Percentiles rank a stretch among this genome's conserved stretches.
phyloP scores from a whole-genome alignment of 768 basidiomycete genomes.

The Rhizopogon salebrosus region DNA sequence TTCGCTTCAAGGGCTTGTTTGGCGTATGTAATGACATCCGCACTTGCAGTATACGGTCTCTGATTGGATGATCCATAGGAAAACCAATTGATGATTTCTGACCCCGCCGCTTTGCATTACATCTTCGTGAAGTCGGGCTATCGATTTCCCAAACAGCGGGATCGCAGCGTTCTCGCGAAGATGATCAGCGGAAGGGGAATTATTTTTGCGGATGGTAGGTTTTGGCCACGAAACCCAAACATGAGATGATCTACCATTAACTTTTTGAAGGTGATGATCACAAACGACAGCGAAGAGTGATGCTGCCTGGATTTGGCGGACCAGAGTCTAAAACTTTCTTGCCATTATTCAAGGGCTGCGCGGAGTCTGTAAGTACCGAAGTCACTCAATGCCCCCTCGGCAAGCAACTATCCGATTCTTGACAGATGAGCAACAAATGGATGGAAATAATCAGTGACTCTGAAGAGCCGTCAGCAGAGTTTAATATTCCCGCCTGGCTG shows the following conservation, averaged over 20 bases:
- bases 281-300: conserved; percentile 47
- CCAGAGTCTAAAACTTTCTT: conserved; percentile 48
- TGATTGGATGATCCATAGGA: conserved; percentile 23
- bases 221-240: not conserved
- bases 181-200: conserved; percentile 29
- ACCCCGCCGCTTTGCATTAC: conserved; percentile 38
- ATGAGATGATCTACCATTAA: conserved; percentile 10
- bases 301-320: conserved; percentile 51
- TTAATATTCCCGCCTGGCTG: conserved; percentile 24
- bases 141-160: conserved; percentile 32
- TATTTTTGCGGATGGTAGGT: conserved; percentile 35
- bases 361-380: conserved; percentile 13
- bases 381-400: not conserved
- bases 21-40: conserved; percentile 3
- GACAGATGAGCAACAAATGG: conserved; percentile 20
- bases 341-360: conserved; percentile 39
- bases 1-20: conserved; percentile 11
- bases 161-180: conserved; percentile 13
- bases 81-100: conserved; percentile 40
- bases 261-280: conserved; percentile 32
- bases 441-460: conserved; percentile 11
- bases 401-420: not conserved
- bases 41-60: conserved; percentile 4
- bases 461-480: conserved; percentile 5
- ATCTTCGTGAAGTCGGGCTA: conserved; percentile 41